Conservation (phyloP, 495 filamentous ascomycete genomes). For the Neurospora intermedia region DNA sequence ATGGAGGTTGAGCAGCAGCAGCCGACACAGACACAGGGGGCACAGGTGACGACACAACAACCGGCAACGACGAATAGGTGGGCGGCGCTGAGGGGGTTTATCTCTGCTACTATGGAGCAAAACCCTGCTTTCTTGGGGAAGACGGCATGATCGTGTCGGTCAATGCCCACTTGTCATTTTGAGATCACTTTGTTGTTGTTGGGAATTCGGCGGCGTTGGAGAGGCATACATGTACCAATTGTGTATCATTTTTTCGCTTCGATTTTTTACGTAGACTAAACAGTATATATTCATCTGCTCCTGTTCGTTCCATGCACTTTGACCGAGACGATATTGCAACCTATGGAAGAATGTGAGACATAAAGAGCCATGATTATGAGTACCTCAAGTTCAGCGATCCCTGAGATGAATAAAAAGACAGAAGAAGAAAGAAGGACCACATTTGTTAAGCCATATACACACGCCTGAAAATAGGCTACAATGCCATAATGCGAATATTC, state of each 20-base stretch:
- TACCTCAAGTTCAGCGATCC: background rate
- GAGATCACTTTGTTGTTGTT: background rate
- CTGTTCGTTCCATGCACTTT: background rate
- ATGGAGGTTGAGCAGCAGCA: constrained; percentile 4
- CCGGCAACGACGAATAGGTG: constrained; percentile 47
- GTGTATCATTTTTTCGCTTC: background rate
- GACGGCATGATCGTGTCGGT: background rate
- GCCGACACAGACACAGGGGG: constrained; percentile 6
- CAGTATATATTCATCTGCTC: background rate
- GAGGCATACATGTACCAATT: background rate
- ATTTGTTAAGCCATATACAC: background rate
- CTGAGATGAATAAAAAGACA: background rate
- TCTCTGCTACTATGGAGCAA: constrained; percentile 63
- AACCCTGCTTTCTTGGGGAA: constrained; percentile 48
- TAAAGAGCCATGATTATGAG: background rate
- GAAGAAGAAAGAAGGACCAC: background rate
- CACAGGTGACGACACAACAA: constrained; percentile 8
- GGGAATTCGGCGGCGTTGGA: background rate
- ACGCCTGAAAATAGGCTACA: background rate
- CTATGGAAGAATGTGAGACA: background rate
- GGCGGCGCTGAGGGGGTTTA: constrained; percentile 58
- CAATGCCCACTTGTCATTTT: background rate
- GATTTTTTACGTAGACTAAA: background rate
- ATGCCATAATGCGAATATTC: background rate
- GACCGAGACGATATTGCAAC: background rate